These are phyloP conservation scores for Astrephomene gubernaculifera DNA, from an alignment of 139 green algal species.

Conservation along the genomic window DNA sequence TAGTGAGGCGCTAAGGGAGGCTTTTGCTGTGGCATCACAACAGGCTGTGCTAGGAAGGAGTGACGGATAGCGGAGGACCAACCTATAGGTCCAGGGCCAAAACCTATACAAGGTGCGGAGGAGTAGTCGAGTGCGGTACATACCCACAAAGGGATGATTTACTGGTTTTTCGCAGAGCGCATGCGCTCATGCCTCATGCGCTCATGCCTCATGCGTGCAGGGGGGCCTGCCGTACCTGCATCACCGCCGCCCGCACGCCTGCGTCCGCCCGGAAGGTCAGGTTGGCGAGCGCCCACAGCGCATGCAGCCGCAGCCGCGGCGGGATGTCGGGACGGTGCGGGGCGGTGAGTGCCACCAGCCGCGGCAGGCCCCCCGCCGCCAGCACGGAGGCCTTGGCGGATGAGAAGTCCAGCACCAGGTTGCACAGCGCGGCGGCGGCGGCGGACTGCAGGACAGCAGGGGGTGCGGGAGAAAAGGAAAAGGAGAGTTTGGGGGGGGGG, in stretches of 20 bases:
- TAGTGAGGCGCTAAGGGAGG: not conserved
- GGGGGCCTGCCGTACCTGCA: slow-evolving; percentile 28
- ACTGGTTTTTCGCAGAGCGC: not conserved
- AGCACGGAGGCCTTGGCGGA: slow-evolving; percentile 76
- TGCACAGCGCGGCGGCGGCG: slow-evolving; percentile 80
- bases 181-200: not conserved
- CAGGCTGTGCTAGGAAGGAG: not conserved
- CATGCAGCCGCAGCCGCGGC: slow-evolving; percentile 67
- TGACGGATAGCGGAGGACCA: not conserved
- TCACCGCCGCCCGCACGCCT: slow-evolving; percentile 51
- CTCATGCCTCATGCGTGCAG: not conserved
- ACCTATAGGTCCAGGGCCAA: not conserved
- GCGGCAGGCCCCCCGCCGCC: slow-evolving; percentile 15
- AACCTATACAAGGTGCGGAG: not conserved
- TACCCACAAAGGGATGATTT: not conserved
- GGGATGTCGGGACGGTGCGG: slow-evolving; percentile 34
- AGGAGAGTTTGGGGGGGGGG: not conserved
- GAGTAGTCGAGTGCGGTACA: not conserved
- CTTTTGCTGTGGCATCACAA: not conserved
- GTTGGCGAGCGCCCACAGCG: slow-evolving; percentile 85
- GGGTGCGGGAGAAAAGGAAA: not conserved
- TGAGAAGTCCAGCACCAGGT: slow-evolving; percentile 87
- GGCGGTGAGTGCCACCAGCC: slow-evolving; percentile 62
- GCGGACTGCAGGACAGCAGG: slow-evolving; percentile 51
- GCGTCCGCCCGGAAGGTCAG: slow-evolving; percentile 60